Base-by-base conservation (phyloP, 148 eudicot genomes). In the Pouteria glomerata region DNA sequence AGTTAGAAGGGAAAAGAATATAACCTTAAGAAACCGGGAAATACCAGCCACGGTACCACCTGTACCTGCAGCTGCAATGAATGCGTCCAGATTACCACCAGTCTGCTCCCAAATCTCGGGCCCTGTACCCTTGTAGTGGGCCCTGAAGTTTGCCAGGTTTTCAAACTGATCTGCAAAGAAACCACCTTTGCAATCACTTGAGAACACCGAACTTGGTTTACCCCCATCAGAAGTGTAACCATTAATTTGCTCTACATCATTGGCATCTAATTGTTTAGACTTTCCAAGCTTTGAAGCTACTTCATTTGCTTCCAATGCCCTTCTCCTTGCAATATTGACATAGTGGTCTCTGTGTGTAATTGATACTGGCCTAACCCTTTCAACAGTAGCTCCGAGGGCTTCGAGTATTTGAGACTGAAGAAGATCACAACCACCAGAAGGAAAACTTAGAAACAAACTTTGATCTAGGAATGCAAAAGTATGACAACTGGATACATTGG, bases 141-240 rank as follows among this genome's bases (percentile, higher is more conserved):
- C 85, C 68, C 96, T 82, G 61, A 75, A 95, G 77, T 95, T 95
- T 63, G 99, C 97, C 69, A 95, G 79, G 77, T 95, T 95, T 75
- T 95, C 99, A 72, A 95, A 95, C 74, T 91, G 99, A 77, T 95
- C 97, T 1, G 99, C 97, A 70, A 95, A 95, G 78, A 88, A 95
- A 24, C 99, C 99, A 65, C 99, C 97, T 24, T 89, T 86, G 78
- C 87, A 89, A 41, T 84, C 86, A 57, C 65, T 71, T 62, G 87
- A 82, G 74, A 83, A 83, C n/a, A 77, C 61, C 30, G 74, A 70
- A 72, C 68, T 63, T 31, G 73, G 68, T 48, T 76, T 70, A 68
- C 60, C 80, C 48, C 41, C 79, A 50, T 73, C 82, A 30, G 69
- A 37, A 29, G 41, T 63, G 59, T 80, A 69, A 50, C 78, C 84